Evolutionary conservation across 148 eudicot genomes (phyloP), one percentile per base, ranked within the genome.

Genomic region (Chenopodium album): DNA sequence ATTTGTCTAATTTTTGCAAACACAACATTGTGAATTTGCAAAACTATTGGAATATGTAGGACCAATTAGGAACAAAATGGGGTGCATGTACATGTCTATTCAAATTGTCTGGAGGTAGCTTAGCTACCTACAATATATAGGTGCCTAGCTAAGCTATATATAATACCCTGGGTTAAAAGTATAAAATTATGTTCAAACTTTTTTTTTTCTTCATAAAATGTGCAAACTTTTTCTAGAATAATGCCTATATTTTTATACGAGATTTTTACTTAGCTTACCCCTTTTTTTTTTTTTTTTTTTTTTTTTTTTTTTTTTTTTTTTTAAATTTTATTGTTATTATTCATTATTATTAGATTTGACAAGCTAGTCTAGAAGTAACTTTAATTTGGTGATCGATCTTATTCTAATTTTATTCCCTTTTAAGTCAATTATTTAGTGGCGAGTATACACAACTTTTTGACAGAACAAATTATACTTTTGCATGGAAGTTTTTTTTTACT

Each of bases 31-130:
- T 50, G 13, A 50, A 50, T 9, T 50, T 50, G 54, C 54, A 50
- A 50, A 9, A 50, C 16, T 50, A 22, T 65, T 68, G 56, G 79
- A 81, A 75, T 75, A 81, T 56, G 62, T 76, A 50, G 67, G 26
- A 29, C 68, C 79, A 32, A 12, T 52, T 54, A 32, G 67, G 50
- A 41, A 71, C 79, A 81, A 6, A 26, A 23, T 31, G 47, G 63
- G 4, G 52, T 72, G 17, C 48, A 62, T 62, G 26, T 47, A 56
- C 46, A 28, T 69, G 65, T 52, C 23, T 79, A 69, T 79, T 79
- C 75, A 71, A 32, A 52, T 69, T 79, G 76, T 70, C 81, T 80
- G 20, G 19, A 59, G 60, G 62, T 2, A 56, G 62, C 20, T 41
- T 41, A 41, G 44, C 44, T 41, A 41, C 8, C 5, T 56, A 50